Percentiles rank a stretch among this genome's conserved stretches.
phyloP scores from a whole-genome alignment of 805 yeast genomes.

The Saccharomyces cerevisiae region DNA sequence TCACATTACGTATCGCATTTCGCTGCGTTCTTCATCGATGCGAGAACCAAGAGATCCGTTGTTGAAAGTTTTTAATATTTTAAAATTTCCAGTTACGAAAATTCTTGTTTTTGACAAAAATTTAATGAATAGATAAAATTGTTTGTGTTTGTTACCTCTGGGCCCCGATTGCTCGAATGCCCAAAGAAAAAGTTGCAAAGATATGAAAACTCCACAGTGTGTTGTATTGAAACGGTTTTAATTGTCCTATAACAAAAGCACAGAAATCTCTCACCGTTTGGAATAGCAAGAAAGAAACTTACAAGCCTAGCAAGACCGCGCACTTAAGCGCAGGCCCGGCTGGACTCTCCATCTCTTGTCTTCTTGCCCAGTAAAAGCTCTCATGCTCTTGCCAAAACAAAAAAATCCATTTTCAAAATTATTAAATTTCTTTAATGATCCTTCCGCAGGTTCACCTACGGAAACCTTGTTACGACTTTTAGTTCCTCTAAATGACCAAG shows the following conservation, averaged over 20 bases:
- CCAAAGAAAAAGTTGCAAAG: slow-evolving; percentile 9
- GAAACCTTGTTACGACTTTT: slow-evolving; percentile 39
- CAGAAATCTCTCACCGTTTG: not conserved
- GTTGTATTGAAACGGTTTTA: slow-evolving; percentile 21
- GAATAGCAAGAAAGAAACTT: not conserved
- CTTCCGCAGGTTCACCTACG: slow-evolving; percentile 36
- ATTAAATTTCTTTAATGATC: slow-evolving; percentile 31
- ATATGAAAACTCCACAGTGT: slow-evolving; percentile 6
- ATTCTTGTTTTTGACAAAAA: not conserved
- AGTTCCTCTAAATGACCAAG: slow-evolving; percentile 41
- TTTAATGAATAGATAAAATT: slow-evolving; percentile 5
- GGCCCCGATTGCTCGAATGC: slow-evolving; percentile 2
- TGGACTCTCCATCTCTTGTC: not conserved
- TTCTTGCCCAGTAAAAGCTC: not conserved
- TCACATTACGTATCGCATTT: slow-evolving; percentile 38
- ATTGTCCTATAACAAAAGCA: not conserved
- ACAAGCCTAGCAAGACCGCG: slow-evolving; percentile 16
- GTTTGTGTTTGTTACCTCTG: slow-evolving; percentile 7
- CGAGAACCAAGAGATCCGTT: slow-evolving; percentile 39
- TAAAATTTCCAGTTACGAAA: slow-evolving; percentile 6
- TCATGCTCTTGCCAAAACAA: not conserved
- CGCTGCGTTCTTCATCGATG: slow-evolving; percentile 42
- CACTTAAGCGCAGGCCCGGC: slow-evolving; percentile 26
- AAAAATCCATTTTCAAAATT: not conserved
- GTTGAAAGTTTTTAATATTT: slow-evolving; percentile 34